These are phyloP conservation scores for Gardenia jasminoides DNA, from an alignment of 257 asterid genomes.

Conservation along the genomic window DNA sequence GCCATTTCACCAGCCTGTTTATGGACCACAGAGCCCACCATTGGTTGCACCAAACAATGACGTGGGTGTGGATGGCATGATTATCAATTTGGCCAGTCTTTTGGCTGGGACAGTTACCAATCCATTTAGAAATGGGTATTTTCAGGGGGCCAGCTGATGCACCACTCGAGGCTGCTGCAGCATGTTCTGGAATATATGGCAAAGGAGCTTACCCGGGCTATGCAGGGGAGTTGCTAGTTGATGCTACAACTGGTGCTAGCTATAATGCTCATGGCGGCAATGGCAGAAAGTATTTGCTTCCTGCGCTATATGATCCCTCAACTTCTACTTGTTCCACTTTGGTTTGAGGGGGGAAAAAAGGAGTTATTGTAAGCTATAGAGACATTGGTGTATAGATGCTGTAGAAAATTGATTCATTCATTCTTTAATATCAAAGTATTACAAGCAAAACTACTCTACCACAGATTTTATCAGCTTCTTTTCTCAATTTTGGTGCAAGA, in stretches of 20 bases:
- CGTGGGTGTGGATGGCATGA: conserved; percentile 36
- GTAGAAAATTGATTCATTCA: background rate
- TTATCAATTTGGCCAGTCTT: conserved; percentile 35
- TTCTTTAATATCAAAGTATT: background rate
- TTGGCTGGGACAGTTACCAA: conserved; percentile 40
- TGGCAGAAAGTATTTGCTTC: conserved; percentile 35
- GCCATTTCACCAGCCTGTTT: conserved; percentile 35
- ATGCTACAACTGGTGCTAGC: conserved; percentile 35
- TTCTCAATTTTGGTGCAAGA: background rate
- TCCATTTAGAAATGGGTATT: conserved; percentile 36
- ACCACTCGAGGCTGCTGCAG: conserved; percentile 39
- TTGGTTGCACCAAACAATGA: conserved; percentile 38
- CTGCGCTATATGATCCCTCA: conserved; percentile 40
- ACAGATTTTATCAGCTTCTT: background rate
- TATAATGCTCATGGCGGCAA: conserved; percentile 39
- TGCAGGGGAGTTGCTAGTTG: conserved; percentile 37
- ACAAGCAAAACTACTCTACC: background rate
- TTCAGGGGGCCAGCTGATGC: conserved; percentile 39
- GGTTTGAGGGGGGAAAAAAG: background rate
- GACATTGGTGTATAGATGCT: background rate
- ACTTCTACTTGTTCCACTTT: conserved; percentile 15
- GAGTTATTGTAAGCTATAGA: background rate
- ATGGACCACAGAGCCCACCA: conserved; percentile 36
- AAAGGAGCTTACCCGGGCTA: conserved; percentile 42
- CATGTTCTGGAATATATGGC: conserved; percentile 38